Conservation (phyloP, 345 rosid species). For the Salix dunnii region DNA sequence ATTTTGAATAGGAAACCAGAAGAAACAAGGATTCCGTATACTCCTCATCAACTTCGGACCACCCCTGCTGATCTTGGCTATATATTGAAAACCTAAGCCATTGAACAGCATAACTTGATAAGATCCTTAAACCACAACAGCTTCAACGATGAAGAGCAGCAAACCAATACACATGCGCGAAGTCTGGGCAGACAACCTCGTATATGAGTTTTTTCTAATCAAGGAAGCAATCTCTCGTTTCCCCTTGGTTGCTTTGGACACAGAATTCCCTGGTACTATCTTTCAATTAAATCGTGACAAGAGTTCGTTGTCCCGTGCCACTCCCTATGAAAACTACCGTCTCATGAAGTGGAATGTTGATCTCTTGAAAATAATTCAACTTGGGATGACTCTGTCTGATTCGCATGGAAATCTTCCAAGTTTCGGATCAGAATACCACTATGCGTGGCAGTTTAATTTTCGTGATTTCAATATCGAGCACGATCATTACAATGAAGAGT, state of each 20-base stretch:
- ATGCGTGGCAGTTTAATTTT: conserved; percentile 5
- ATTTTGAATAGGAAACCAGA: background rate
- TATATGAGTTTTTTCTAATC: background rate
- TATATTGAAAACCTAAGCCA: too few species aligned
- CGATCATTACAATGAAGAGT: background rate
- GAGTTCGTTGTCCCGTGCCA: background rate
- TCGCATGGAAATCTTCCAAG: background rate
- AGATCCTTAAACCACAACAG: background rate
- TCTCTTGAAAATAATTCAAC: background rate
- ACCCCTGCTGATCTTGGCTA: too few species aligned
- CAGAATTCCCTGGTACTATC: conserved; percentile 15
- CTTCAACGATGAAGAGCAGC: background rate
- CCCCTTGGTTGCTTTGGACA: conserved; percentile 12
- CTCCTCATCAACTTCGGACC: too few species aligned
- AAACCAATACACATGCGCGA: background rate
- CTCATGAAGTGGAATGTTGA: conserved; percentile 10
- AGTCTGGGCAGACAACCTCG: conserved; percentile 18
- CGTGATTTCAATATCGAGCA: background rate
- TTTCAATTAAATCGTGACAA: background rate
- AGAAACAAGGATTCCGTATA: background rate
- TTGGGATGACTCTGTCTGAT: conserved; percentile 1
- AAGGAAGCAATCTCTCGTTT: background rate
- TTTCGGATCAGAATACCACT: background rate
- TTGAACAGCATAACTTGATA: too few species aligned
- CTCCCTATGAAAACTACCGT: background rate